Evolutionary conservation across 192 early-diverging fungal genomes (phyloP), one percentile per base, ranked within the genome.

Genomic region (Gamsiella multidivaricata): DNA sequence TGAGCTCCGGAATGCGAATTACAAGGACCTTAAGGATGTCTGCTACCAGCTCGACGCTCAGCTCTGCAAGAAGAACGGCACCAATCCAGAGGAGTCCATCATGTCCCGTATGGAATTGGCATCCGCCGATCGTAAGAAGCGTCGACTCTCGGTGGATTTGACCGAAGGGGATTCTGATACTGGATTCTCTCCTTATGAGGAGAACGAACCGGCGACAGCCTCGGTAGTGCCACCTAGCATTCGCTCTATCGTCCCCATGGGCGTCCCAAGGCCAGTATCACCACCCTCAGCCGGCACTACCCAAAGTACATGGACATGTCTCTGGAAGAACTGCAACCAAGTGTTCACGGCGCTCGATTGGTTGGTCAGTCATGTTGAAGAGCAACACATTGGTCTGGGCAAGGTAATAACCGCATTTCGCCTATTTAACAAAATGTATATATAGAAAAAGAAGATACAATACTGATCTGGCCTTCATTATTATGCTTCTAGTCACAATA

Each of bases 361-460:
- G 36, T 58, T 88, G 33, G 85, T 88, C 36, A 61, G 66, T n/a
- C 87, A 88, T 51, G 85, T 88, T 11, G 80, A 82, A 33, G 82
- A 83, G 33, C 59, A 61, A 31, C 87, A 88, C 56, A 86, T 88
- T 72, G 85, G 84, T n/a, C 75, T 84, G 47, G 87, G 87, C 61
- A 88, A 88, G 82, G 87, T 88, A 61, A 50, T 37, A 22, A 32
- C 33, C 42, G 20, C 17, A 25, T 5, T 32, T 52, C 20, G 29
- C n/a, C n/a, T 9, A 20, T 12, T 50, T 22, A 50, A 9, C 9
- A n/a, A n/a, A n/a, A n/a, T n/a, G n/a, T n/a, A n/a, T n/a, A n/a
- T n/a, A n/a, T n/a, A n/a, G n/a, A n/a, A n/a, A n/a, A n/a, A n/a
- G n/a, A n/a, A n/a, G n/a, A n/a, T n/a, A n/a, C n/a, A n/a, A n/a